Conservation (phyloP, 2,329 filamentous ascomycete genomes). For the Meredithiella fracta region DNA sequence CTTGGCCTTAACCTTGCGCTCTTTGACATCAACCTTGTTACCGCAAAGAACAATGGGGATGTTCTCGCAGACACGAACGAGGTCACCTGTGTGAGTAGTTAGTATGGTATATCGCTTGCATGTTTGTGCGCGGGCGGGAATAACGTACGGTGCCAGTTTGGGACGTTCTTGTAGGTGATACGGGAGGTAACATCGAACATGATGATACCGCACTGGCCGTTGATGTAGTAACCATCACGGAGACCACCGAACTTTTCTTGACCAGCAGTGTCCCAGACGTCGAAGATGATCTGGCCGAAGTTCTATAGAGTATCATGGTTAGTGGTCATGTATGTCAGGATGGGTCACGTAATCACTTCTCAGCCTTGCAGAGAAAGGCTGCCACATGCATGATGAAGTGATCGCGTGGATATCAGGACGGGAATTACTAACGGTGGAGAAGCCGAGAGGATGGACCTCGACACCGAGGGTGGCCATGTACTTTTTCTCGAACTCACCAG, state of each 20-base stretch:
- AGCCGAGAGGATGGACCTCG: conserved; percentile 95
- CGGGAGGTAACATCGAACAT: conserved; percentile 99
- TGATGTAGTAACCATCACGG: conserved; percentile 99
- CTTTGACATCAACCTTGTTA: conserved; percentile 99
- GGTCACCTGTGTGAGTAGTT: conserved; percentile 50
- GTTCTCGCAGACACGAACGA: conserved; percentile 98
- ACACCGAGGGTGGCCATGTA: conserved; percentile 99
- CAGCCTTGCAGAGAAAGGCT: neutral
- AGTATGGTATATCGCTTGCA: too few relatives aligned
- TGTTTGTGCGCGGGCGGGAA: neutral
- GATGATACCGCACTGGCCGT: conserved; percentile 99
- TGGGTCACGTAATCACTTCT: neutral
- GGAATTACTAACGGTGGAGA: conserved; percentile 70
- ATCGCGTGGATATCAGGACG: conserved; percentile 15
- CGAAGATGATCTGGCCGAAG: conserved; percentile 92
- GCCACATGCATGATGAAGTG: conserved; percentile 2
- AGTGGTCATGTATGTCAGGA: neutral
- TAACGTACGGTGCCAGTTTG: conserved; percentile 97
- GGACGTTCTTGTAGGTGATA: conserved; percentile 99
- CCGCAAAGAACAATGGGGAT: conserved; percentile 95
- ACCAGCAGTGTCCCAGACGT: conserved; percentile 97
- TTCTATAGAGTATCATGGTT: conserved; percentile 39
- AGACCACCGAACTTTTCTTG: conserved; percentile 99
- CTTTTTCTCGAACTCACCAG: conserved; percentile 99
- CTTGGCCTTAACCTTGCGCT: conserved; percentile 99